phyloP scores from a whole-genome alignment of 148 eudicot genomes.

The Cornus suecica region DNA sequence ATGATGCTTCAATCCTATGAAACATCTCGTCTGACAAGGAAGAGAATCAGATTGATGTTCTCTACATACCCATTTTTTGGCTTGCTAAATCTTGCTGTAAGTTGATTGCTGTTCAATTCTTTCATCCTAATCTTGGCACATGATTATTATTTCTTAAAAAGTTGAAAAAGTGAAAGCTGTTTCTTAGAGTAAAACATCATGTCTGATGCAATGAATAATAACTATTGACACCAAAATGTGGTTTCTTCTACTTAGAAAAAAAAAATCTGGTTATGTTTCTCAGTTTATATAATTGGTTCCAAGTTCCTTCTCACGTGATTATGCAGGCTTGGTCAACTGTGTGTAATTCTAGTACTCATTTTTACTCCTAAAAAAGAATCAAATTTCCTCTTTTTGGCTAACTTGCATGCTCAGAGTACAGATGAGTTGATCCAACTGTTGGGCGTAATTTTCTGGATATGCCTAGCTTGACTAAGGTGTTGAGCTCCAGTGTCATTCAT shows the following conservation, averaged over 20 bases:
- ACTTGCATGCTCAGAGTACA: no score
- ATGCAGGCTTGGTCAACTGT: background rate
- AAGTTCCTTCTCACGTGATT: background rate
- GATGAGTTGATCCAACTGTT: no score
- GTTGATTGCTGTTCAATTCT: slow-evolving; percentile 25
- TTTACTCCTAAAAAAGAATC: background rate
- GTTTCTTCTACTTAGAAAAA: background rate
- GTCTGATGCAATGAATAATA: background rate
- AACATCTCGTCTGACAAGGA: slow-evolving; percentile 23
- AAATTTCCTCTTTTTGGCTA: background rate
- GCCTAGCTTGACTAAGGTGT: no score
- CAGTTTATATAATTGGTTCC: no score
- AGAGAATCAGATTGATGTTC: slow-evolving; percentile 33
- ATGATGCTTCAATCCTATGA: slow-evolving; percentile 60
- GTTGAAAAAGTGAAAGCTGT: background rate
- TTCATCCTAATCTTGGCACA: background rate
- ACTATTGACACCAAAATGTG: background rate
- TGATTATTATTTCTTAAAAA: background rate
- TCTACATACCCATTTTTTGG: slow-evolving; percentile 51
- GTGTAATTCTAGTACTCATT: background rate
- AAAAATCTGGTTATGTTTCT: no score
- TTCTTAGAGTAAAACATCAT: background rate
- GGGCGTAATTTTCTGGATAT: no score
- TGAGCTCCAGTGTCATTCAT: no score
- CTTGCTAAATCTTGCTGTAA: slow-evolving; percentile 86